Conservation (phyloP, 2,329 filamentous ascomycete genomes). For the Exophiala bonariae region DNA sequence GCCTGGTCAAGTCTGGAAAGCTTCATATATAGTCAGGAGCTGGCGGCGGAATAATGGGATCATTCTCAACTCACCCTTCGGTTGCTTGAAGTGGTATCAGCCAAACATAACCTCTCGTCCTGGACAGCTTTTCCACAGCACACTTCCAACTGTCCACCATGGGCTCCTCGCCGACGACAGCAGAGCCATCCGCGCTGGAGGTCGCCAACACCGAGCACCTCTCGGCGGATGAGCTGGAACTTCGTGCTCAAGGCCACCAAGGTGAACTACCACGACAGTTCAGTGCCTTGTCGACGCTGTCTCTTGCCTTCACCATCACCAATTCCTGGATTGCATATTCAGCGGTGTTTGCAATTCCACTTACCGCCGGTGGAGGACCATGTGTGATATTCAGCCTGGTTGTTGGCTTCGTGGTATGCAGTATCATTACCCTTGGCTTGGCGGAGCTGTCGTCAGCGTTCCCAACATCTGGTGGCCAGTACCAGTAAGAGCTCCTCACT, state of each 20-base stretch:
- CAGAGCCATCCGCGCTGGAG: conserved; percentile 4
- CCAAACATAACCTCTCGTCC: no score
- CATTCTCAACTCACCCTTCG: no score
- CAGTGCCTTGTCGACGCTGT: conserved; percentile 26
- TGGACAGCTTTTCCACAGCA: conserved; percentile 2
- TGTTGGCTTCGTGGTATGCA: conserved; percentile 26
- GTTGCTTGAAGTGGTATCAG: no score
- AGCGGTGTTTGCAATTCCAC: conserved; percentile 23
- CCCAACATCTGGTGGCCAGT: conserved; percentile 31
- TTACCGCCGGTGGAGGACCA: conserved; percentile 30
- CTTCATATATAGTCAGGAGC: no score
- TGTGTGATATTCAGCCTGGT: conserved; percentile 29
- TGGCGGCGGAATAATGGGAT: no score
- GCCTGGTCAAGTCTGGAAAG: no score
- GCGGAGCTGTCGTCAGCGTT: conserved; percentile 31
- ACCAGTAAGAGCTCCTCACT: conserved; percentile 24
- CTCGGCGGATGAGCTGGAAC: conserved; percentile 3
- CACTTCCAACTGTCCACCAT: conserved; percentile 2
- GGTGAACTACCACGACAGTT: conserved; percentile 27
- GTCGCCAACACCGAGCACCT: background rate
- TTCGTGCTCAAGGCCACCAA: conserved; percentile 19
- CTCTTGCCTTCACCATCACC: conserved; percentile 33
- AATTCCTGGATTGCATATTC: conserved; percentile 36
- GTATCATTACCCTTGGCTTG: conserved; percentile 28
- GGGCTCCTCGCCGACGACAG: conserved; percentile 5